A percentile compares a stretch with the other conserved stretches of the same genome.
Evolutionary conservation across 2,329 filamentous ascomycete species (phyloP).

Genomic region (Ophiocordyceps camponoti-saundersi): DNA sequence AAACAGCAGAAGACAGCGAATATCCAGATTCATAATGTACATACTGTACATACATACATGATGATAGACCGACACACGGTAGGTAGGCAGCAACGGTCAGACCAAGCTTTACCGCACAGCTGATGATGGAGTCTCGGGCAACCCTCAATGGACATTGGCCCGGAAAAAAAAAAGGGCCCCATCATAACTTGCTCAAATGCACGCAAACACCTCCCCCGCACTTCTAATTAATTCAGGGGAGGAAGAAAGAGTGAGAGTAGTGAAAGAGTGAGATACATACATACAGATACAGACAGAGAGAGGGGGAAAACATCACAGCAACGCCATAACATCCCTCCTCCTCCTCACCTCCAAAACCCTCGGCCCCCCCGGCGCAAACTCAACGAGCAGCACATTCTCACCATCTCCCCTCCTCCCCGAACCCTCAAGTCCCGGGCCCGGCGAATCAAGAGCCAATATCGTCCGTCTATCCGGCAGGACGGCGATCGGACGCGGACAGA

Average conservation of each 20-base stretch:
- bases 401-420: constrained; percentile 35
- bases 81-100: too few relatives aligned
- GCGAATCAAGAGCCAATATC: constrained; percentile 39
- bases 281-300: constrained; percentile 6
- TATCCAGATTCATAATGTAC: too few relatives aligned
- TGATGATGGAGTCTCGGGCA: too few relatives aligned
- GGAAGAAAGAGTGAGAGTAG: too few relatives aligned
- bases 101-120: too few relatives aligned
- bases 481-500: constrained; percentile 34
- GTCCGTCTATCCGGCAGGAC: constrained; percentile 25
- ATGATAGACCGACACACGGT: too few relatives aligned
- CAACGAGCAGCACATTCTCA: constrained; percentile 38
- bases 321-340: constrained; percentile 24
- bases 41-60: too few relatives aligned
- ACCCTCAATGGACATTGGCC: not conserved
- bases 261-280: not conserved
- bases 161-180: not conserved
- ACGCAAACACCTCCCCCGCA: not conserved
- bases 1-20: too few relatives aligned
- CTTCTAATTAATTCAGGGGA: not conserved
- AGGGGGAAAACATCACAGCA: not conserved
- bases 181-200: constrained; percentile 2
- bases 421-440: constrained; percentile 35
- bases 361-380: constrained; percentile 32
- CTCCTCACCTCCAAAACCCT: constrained; percentile 33